Evolutionary conservation across 805 yeast genomes (phyloP).

Genomic region (Ogataea corticis): DNA sequence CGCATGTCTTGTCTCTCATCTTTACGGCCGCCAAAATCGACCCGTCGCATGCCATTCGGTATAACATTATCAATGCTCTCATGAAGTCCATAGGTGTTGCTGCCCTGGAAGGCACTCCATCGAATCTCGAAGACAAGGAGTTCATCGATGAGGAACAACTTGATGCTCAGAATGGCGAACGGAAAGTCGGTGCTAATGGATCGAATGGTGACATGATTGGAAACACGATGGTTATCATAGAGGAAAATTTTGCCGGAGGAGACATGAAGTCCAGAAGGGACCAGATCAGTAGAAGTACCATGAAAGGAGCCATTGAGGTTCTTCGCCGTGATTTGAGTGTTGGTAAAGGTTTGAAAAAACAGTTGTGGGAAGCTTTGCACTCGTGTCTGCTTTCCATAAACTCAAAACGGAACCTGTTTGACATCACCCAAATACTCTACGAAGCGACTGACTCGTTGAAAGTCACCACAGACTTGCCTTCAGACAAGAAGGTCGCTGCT

Average conservation of each 20-base stretch:
- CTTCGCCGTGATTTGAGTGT: slow-evolving; percentile 59
- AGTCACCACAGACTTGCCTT: slow-evolving; percentile 68
- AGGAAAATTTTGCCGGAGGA: slow-evolving; percentile 45
- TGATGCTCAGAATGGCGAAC: slow-evolving; percentile 10
- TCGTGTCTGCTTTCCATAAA: slow-evolving; percentile 58
- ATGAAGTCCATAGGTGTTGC: slow-evolving; percentile 58
- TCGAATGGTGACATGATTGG: slow-evolving; percentile 15
- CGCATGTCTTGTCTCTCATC: slow-evolving; percentile 58
- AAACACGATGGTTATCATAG: slow-evolving; percentile 52
- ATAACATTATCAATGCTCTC: slow-evolving; percentile 49
- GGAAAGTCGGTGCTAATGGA: not conserved
- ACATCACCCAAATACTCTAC: slow-evolving; percentile 64
- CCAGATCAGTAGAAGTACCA: slow-evolving; percentile 60
- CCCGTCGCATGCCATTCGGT: slow-evolving; percentile 50
- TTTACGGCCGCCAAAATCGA: slow-evolving; percentile 60
- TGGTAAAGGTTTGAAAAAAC: slow-evolving; percentile 55
- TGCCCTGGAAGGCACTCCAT: slow-evolving; percentile 62
- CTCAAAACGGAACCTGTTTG: slow-evolving; percentile 63
- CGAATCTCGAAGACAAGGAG: slow-evolving; percentile 66
- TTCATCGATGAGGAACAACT: slow-evolving; percentile 30
- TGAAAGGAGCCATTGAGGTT: slow-evolving; percentile 65
- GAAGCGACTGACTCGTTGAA: slow-evolving; percentile 57
- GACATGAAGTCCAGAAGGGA: slow-evolving; percentile 59
- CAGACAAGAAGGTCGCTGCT: slow-evolving; percentile 65
- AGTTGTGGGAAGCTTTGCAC: slow-evolving; percentile 71